These are phyloP conservation scores for Tolypocladium paradoxum DNA, from an alignment of 2,329 filamentous ascomycete species.

Conservation along the genomic window DNA sequence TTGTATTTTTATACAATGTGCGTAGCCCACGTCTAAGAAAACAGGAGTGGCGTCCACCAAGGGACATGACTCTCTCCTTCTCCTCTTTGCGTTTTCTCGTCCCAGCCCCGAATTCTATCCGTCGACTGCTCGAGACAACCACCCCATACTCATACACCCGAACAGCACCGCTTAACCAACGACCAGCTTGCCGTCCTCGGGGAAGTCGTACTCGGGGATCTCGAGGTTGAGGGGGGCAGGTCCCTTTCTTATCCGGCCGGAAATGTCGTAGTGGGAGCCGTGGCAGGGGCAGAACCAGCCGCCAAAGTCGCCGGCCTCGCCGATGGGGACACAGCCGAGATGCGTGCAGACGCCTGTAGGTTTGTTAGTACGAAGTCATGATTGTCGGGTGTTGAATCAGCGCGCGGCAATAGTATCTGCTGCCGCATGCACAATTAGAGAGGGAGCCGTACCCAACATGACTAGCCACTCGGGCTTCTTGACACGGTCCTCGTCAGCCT, in stretches of 20 bases:
- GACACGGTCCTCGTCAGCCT: constrained; percentile 83
- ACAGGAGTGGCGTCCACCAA: constrained; percentile 15
- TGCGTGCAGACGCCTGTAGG: constrained; percentile 89
- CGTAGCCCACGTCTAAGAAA: constrained; percentile 23
- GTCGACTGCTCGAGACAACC: not conserved
- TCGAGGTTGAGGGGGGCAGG: constrained; percentile 96
- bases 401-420: not conserved
- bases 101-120: constrained; percentile 9
- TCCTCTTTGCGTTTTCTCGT: constrained; percentile 6
- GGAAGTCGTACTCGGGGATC: constrained; percentile 86
- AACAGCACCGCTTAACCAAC: constrained; percentile 62
- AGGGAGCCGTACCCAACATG: constrained; percentile 68
- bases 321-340: constrained; percentile 97
- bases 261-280: constrained; percentile 99
- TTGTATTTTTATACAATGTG: constrained; percentile 28
- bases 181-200: constrained; percentile 75
- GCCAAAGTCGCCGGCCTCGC: constrained; percentile 94
- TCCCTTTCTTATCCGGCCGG: constrained; percentile 93
- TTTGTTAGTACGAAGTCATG: not conserved
- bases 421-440: not conserved
- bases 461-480: constrained; percentile 98
- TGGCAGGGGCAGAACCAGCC: constrained; percentile 99
- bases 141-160: constrained; percentile 11
- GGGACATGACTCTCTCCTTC: constrained; percentile 6
- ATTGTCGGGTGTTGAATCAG: not conserved